A percentile compares a stretch with the other conserved stretches of the same genome.
phyloP scores from a whole-genome alignment of 306 rosid genomes.

The Cicer yamashitae region DNA sequence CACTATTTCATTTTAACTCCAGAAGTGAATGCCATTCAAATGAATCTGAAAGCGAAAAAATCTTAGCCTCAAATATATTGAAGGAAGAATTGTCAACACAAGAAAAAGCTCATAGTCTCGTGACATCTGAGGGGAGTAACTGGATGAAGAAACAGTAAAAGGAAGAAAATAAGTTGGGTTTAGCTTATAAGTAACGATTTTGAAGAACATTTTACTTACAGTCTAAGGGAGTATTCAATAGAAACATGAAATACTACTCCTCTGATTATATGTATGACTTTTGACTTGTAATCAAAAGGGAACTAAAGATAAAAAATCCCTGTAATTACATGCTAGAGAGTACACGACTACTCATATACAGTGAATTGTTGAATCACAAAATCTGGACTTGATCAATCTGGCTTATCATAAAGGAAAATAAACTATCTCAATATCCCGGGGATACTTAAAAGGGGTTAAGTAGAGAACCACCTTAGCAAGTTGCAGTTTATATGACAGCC shows the following conservation, averaged over 20 bases:
- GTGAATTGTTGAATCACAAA: slow-evolving; percentile 10
- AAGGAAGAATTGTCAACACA: slow-evolving; percentile 25
- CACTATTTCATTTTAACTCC: not conserved
- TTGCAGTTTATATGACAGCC: not conserved
- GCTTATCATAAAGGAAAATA: slow-evolving; percentile 15
- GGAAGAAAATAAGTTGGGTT: not conserved
- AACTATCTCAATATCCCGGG: slow-evolving; percentile 13
- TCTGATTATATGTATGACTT: slow-evolving; percentile 1
- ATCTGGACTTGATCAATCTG: not conserved
- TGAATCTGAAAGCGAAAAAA: slow-evolving; percentile 10
- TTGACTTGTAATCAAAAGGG: not conserved
- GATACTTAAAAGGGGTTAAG: not conserved
- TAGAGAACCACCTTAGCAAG: not conserved
- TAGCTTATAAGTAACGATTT: slow-evolving; percentile 2
- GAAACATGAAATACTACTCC: slow-evolving; percentile 11
- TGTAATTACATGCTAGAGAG: slow-evolving; percentile 9
- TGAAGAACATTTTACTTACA: not conserved
- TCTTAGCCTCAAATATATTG: slow-evolving; percentile 20
- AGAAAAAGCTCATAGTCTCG: not conserved
- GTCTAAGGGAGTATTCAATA: slow-evolving; percentile 14
- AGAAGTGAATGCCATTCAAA: slow-evolving; percentile 24
- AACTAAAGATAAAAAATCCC: not conserved
- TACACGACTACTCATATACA: not conserved
- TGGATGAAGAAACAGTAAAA: not conserved
- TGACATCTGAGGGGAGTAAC: not conserved